Evolutionary conservation across 805 yeast genomes (phyloP).

Genomic region (Saccharomycodes ludwigii): DNA sequence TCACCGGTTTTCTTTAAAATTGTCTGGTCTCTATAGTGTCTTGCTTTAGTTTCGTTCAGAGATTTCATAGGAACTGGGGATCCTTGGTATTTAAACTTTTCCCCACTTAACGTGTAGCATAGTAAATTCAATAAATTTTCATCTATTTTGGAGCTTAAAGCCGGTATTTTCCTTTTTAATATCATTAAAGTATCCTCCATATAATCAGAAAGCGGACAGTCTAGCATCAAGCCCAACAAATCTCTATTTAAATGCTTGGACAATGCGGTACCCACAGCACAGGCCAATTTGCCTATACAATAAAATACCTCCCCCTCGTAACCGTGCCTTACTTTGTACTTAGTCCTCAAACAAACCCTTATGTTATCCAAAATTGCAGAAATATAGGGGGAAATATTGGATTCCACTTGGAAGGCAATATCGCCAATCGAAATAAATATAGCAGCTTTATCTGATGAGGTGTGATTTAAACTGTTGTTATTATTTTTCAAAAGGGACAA

Average conservation of each 20-base stretch:
- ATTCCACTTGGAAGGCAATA: slow-evolving; percentile 61
- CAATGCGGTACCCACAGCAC: slow-evolving; percentile 85
- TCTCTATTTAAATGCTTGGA: slow-evolving; percentile 81
- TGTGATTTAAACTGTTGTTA: slow-evolving; percentile 19
- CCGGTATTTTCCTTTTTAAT: slow-evolving; percentile 63
- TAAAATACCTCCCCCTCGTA: slow-evolving; percentile 79
- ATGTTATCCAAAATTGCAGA: slow-evolving; percentile 80
- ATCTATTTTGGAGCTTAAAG: slow-evolving; percentile 61
- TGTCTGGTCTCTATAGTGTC: slow-evolving; percentile 66
- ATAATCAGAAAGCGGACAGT: slow-evolving; percentile 73
- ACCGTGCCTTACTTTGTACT: slow-evolving; percentile 46
- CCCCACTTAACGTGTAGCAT: slow-evolving; percentile 70
- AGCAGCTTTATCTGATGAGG: slow-evolving; percentile 49
- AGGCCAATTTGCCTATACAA: slow-evolving; percentile 76
- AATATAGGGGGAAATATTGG: slow-evolving; percentile 75
- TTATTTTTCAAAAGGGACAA: slow-evolving; percentile 65
- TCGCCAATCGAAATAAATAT: slow-evolving; percentile 76
- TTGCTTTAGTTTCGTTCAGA: slow-evolving; percentile 55
- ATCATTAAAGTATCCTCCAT: slow-evolving; percentile 65
- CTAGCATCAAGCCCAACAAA: slow-evolving; percentile 63
- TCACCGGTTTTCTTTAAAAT: slow-evolving; percentile 54
- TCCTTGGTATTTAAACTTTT: slow-evolving; percentile 72
- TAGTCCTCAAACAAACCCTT: slow-evolving; percentile 56
- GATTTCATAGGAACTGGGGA: slow-evolving; percentile 56
- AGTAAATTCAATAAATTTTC: slow-evolving; percentile 58